phyloP scores from a whole-genome alignment of 1,139 yeast genomes.

The Yamadazyma aaseri region DNA sequence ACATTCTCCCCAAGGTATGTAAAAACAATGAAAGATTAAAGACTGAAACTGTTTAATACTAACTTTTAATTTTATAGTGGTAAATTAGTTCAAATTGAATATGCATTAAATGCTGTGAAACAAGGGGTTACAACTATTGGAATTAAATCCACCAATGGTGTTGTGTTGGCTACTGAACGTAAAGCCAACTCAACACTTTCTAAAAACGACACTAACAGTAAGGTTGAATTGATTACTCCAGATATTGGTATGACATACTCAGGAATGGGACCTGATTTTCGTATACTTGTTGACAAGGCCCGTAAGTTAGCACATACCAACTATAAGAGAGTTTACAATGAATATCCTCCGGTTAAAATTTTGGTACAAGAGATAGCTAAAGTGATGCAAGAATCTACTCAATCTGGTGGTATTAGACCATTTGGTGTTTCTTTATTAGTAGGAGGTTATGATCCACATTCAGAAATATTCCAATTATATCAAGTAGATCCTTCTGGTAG shows the following conservation, averaged over 20 bases:
- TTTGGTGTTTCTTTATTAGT: slow-evolving; percentile 92
- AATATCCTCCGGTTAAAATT: slow-evolving; percentile 94
- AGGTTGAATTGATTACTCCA: slow-evolving; percentile 85
- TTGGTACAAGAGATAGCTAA: slow-evolving; percentile 93
- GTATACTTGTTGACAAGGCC: slow-evolving; percentile 91
- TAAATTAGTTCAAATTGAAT: slow-evolving; percentile 95
- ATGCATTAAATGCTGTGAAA: slow-evolving; percentile 95
- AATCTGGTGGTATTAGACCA: slow-evolving; percentile 97
- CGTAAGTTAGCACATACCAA: slow-evolving; percentile 91
- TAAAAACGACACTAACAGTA: slow-evolving; percentile 71
- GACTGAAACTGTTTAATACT: not conserved
- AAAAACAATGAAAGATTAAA: slow-evolving; percentile 9
- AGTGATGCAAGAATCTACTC: slow-evolving; percentile 97
- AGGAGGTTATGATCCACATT: slow-evolving; percentile 88
- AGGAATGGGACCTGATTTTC: slow-evolving; percentile 99
- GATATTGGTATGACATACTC: slow-evolving; percentile 95
- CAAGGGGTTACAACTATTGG: slow-evolving; percentile 98
- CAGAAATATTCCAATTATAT: slow-evolving; percentile 75
- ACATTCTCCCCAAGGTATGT: slow-evolving; percentile 94
- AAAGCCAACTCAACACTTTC: slow-evolving; percentile 79
- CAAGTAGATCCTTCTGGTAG: slow-evolving; percentile 99
- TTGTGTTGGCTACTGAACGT: slow-evolving; percentile 95
- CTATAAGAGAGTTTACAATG: slow-evolving; percentile 91
- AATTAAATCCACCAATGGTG: slow-evolving; percentile 93
- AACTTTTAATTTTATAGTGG: slow-evolving; percentile 53